Evolutionary conservation across 306 rosid species (phyloP).

Genomic region (Alnus glutinosa): DNA sequence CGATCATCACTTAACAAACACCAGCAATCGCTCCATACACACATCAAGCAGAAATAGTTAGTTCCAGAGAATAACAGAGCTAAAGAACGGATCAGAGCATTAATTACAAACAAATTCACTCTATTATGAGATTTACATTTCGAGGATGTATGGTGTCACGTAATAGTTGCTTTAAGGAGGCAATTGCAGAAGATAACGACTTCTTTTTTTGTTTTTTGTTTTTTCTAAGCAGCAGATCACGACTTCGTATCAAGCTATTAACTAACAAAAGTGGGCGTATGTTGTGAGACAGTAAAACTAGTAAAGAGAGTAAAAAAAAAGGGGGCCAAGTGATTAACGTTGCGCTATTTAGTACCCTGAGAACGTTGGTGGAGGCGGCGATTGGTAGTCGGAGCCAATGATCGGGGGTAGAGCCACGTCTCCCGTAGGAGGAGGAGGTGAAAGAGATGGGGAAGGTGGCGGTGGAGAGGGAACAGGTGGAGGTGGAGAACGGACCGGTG

Average conservation of each 20-base stretch:
- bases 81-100: neutral
- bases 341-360: constrained; percentile 22
- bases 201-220: neutral
- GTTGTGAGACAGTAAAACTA: neutral
- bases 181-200: neutral
- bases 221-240: neutral
- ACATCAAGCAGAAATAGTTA: neutral
- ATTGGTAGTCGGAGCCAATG: constrained; percentile 19
- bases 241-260: neutral
- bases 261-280: neutral
- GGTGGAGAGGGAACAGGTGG: neutral
- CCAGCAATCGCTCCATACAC: neutral
- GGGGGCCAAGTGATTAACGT: neutral
- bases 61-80: neutral
- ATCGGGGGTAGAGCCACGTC: constrained; percentile 21
- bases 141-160: neutral
- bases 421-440: neutral
- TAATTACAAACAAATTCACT: neutral
- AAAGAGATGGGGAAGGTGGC: neutral
- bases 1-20: neutral
- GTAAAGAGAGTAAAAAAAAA: neutral
- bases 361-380: constrained; percentile 31
- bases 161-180: neutral
- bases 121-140: neutral
- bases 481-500: neutral